Evolutionary conservation across 2,329 filamentous ascomycete genomes (phyloP).

Genomic region (Lojkania enalia): DNA sequence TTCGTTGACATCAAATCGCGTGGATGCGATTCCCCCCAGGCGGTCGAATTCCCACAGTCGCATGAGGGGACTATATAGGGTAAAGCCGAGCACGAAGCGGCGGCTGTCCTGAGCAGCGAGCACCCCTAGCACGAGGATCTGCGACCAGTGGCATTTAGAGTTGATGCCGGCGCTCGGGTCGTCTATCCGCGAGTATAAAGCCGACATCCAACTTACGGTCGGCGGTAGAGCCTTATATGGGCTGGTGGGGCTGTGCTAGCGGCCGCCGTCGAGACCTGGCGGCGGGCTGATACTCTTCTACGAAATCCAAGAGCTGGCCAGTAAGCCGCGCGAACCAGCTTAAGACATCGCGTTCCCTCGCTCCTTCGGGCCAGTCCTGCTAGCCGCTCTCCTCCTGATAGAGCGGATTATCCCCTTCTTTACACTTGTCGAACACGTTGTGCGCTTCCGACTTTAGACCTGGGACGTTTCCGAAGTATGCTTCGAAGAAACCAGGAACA

Average conservation of each 20-base stretch:
- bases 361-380: conserved; percentile 23
- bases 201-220: conserved; percentile 1
- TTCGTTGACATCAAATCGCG: conserved; percentile 52
- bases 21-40: conserved; percentile 51
- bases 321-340: conserved; percentile 2
- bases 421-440: conserved; percentile 23
- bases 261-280: conserved; percentile 14
- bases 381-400: conserved; percentile 22
- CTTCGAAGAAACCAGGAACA: conserved; percentile 26
- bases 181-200: conserved; percentile 4
- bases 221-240: conserved; percentile 15
- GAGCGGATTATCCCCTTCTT: conserved; percentile 24
- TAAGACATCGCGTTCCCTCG: conserved; percentile 17
- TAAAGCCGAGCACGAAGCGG: conserved; percentile 54
- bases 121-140: conserved; percentile 26
- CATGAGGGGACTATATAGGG: conserved; percentile 52
- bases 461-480: conserved; percentile 22
- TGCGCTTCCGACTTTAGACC: conserved; percentile 15
- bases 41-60: conserved; percentile 54
- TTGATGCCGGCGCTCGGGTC: conserved; percentile 1
- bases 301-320: conserved; percentile 3
- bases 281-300: conserved; percentile 3
- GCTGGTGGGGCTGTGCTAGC: conserved; percentile 23
- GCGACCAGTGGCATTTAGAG: conserved; percentile 1
- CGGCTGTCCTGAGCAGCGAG: conserved; percentile 34